These are phyloP conservation scores for Ascochyta lentis DNA, from an alignment of 2,329 filamentous ascomycete genomes.

Conservation along the genomic window DNA sequence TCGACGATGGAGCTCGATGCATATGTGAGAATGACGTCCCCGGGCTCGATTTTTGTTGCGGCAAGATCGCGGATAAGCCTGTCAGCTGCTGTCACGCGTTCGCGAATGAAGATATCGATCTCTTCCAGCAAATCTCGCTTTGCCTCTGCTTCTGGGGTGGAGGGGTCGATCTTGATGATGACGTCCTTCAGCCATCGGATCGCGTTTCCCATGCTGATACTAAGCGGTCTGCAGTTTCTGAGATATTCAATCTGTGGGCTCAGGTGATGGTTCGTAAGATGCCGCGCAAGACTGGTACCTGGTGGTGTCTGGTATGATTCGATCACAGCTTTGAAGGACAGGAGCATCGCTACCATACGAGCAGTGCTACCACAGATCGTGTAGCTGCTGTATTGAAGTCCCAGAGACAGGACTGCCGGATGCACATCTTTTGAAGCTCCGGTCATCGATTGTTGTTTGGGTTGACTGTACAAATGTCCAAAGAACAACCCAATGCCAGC, in stretches of 20 bases:
- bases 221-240: constrained; percentile 91
- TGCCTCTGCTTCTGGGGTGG: constrained; percentile 79
- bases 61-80: constrained; percentile 82
- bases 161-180: constrained; percentile 88
- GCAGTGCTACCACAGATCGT: constrained; percentile 88
- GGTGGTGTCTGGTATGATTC: constrained; percentile 89
- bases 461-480: constrained; percentile 81
- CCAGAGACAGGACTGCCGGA: constrained; percentile 81
- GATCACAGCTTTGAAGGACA: constrained; percentile 92
- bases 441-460: constrained; percentile 67
- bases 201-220: constrained; percentile 95
- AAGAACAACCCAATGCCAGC: constrained; percentile 64
- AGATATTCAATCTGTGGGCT: constrained; percentile 96
- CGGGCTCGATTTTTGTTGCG: constrained; percentile 75
- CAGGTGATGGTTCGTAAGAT: constrained; percentile 88
- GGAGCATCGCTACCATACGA: constrained; percentile 82
- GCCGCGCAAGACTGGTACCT: constrained; percentile 83
- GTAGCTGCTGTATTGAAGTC: constrained; percentile 90
- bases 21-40: constrained; percentile 85
- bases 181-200: constrained; percentile 93
- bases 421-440: constrained; percentile 76
- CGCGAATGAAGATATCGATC: constrained; percentile 89
- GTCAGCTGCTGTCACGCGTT: constrained; percentile 87
- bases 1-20: constrained; percentile 87
- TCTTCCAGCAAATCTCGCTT: constrained; percentile 78